Conservation (phyloP, 352 stramenopile species). For the Pythium grandisporangium region DNA sequence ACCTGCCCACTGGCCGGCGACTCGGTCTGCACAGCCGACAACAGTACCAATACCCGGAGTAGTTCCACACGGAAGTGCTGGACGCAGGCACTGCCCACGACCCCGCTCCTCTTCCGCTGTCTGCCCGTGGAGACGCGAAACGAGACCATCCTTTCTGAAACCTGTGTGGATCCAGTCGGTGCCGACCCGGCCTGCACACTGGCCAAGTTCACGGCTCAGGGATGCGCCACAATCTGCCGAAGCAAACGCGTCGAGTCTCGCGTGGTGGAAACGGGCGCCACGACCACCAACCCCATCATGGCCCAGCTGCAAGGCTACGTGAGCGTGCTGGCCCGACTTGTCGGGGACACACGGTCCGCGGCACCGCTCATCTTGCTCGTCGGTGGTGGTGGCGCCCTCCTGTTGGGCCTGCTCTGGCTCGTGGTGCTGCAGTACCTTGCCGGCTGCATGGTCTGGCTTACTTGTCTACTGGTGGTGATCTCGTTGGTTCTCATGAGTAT, state of each 20-base stretch:
- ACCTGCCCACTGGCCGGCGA: slow-evolving; percentile 38
- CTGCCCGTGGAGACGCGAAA: slow-evolving; percentile 54
- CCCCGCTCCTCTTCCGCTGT: slow-evolving; percentile 59
- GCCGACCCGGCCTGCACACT: slow-evolving; percentile 44
- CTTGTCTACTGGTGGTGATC: slow-evolving; percentile 50
- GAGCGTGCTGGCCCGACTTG: slow-evolving; percentile 49
- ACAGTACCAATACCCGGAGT: too few species aligned
- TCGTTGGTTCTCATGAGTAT: slow-evolving; percentile 58
- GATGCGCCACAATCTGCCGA: slow-evolving; percentile 41
- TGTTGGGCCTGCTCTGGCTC: slow-evolving; percentile 62
- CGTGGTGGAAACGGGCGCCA: slow-evolving; percentile 44
- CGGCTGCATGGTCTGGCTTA: slow-evolving; percentile 72
- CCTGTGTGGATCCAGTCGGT: slow-evolving; percentile 50
- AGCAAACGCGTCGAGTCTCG: slow-evolving; percentile 59
- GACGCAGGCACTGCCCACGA: slow-evolving; percentile 38
- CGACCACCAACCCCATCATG: slow-evolving; percentile 50
- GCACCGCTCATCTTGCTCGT: slow-evolving; percentile 44
- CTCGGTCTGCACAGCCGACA: slow-evolving; percentile 62
- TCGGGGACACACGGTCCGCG: slow-evolving; percentile 69
- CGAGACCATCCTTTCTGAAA: slow-evolving; percentile 42
- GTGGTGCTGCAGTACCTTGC: slow-evolving; percentile 72
- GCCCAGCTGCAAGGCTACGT: slow-evolving; percentile 57
- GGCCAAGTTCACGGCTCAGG: slow-evolving; percentile 17
- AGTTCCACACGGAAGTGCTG: too few species aligned
- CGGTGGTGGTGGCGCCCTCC: slow-evolving; percentile 36